phyloP scores from a whole-genome alignment of 768 basidiomycete genomes.

The Lactarius psammicola region DNA sequence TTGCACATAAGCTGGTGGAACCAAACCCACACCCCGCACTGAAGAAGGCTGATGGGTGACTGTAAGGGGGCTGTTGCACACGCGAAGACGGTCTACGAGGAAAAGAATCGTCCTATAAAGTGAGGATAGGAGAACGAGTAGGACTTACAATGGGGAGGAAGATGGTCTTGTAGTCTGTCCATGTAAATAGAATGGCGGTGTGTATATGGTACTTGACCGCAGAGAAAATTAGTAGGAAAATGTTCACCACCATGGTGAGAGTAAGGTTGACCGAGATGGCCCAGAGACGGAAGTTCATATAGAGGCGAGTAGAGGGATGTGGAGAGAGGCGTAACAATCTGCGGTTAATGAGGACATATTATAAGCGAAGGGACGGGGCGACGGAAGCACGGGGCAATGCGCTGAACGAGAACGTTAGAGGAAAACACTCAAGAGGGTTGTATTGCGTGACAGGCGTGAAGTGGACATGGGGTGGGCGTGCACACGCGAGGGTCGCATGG shows the following conservation, averaged over 20 bases:
- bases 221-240: conserved; percentile 13
- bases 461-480: background rate
- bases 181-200: conserved; percentile 33
- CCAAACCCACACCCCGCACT: conserved; percentile 31
- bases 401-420: conserved; percentile 16
- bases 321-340: conserved; percentile 9
- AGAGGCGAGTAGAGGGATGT: conserved; percentile 4
- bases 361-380: conserved; percentile 6
- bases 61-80: conserved; percentile 25
- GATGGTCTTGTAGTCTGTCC: conserved; percentile 36
- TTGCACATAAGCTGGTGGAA: conserved; percentile 31
- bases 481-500: conserved; percentile 16
- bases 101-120: background rate
- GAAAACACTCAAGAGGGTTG: conserved; percentile 1
- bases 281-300: conserved; percentile 6
- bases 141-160: conserved; percentile 34
- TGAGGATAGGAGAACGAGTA: background rate
- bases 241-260: conserved; percentile 1
- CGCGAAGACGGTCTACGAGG: conserved; percentile 26
- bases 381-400: conserved; percentile 5
- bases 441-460: conserved; percentile 17
- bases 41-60: conserved; percentile 13
- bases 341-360: conserved; percentile 8
- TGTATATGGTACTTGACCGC: conserved; percentile 25
- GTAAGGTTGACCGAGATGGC: conserved; percentile 3